Conservation (phyloP, 140 eudicot species). For the Ambrosia hybrid region DNA sequence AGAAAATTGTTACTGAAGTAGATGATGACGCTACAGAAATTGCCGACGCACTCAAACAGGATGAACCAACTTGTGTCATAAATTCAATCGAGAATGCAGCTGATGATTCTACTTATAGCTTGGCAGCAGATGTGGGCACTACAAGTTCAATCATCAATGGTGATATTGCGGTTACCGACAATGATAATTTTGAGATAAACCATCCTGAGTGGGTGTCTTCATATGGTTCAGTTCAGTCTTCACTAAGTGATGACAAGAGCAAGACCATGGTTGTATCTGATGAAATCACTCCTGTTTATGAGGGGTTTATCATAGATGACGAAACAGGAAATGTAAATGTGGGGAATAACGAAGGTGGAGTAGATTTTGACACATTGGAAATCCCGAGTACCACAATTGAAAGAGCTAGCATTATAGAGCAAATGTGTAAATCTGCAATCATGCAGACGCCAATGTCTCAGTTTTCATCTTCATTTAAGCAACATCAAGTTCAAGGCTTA, state of each 20-base stretch:
- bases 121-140: conserved; percentile 31
- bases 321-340: conserved; percentile 35
- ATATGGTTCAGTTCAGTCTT: conserved; percentile 26
- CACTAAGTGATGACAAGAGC: conserved; percentile 36
- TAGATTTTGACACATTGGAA: conserved; percentile 42
- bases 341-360: conserved; percentile 35
- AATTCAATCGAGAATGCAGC: conserved; percentile 39
- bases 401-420: conserved; percentile 61
- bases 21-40: conserved; percentile 18
- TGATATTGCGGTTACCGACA: conserved; percentile 25
- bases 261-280: conserved; percentile 39
- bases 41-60: conserved; percentile 22
- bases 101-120: conserved; percentile 33
- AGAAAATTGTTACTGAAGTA: conserved; percentile 46
- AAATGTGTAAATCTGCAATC: conserved; percentile 63
- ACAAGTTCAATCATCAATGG: conserved; percentile 15
- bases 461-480: conserved; percentile 46
- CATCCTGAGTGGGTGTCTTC: conserved; percentile 38
- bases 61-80: conserved; percentile 22
- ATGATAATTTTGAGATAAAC: conserved; percentile 30
- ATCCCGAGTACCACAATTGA: conserved; percentile 40
- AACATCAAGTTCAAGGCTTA: conserved; percentile 31
- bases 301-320: conserved; percentile 53
- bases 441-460: conserved; percentile 53
- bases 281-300: conserved; percentile 61